These are phyloP conservation scores for Rutstroemia sp. DNA, from an alignment of 2,329 filamentous ascomycete genomes.

Conservation along the genomic window DNA sequence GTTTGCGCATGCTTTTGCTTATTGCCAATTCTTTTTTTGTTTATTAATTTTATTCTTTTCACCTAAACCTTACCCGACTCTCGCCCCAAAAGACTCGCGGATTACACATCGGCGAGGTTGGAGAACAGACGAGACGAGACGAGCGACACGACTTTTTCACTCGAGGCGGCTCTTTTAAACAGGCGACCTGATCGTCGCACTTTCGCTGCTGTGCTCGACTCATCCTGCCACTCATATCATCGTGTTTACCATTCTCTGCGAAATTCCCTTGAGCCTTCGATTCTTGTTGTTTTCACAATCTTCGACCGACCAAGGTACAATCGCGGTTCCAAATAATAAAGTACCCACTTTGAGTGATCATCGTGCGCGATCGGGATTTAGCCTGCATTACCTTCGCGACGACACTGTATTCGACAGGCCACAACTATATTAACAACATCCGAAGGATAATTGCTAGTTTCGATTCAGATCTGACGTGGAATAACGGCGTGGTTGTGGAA, in stretches of 20 bases:
- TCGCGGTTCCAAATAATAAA: constrained; percentile 1
- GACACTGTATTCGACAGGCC: constrained; percentile 6
- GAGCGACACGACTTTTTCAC: constrained; percentile 7
- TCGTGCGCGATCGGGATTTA: constrained; percentile 18
- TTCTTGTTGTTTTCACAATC: constrained; percentile 7
- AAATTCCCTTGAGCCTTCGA: constrained; percentile 1
- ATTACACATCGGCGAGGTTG: constrained; percentile 13
- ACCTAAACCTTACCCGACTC: neutral
- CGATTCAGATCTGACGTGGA: neutral
- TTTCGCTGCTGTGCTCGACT: constrained; percentile 11
- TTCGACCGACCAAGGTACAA: constrained; percentile 12
- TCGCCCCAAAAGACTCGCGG: constrained; percentile 5
- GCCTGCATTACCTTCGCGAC: constrained; percentile 20
- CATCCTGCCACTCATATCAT: neutral
- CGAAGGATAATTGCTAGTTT: constrained; percentile 10
- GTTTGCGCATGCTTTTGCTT: neutral
- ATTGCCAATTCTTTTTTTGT: neutral
- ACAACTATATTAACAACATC: constrained; percentile 2
- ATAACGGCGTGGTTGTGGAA: constrained; percentile 17
- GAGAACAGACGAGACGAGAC: constrained; percentile 18
- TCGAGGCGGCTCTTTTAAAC: constrained; percentile 13
- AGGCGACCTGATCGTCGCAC: constrained; percentile 15
- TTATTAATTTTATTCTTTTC: neutral
- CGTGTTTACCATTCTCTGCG: neutral
- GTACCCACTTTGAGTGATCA: constrained; percentile 9